Conservation (phyloP, 768 basidiomycete genomes). For the Glaciozyma martinii region DNA sequence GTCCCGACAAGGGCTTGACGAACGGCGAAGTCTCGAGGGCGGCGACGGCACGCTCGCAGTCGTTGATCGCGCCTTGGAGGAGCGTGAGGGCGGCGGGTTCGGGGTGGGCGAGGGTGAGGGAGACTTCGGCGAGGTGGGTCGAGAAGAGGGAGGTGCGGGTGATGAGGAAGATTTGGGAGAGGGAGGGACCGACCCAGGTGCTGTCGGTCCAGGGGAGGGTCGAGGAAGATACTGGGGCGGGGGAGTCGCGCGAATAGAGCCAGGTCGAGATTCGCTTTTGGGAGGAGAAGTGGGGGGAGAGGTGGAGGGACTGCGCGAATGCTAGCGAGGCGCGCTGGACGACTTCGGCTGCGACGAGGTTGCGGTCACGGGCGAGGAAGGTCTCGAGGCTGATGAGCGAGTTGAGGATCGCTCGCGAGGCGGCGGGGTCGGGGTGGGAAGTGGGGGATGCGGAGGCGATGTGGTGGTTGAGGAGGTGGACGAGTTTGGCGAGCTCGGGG, state of each 20-base stretch:
- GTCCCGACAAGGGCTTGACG: neutral
- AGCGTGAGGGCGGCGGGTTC: neutral
- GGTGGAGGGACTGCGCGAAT: slow-evolving; percentile 1
- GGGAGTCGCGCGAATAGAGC: neutral
- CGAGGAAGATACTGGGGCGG: neutral
- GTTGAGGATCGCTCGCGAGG: slow-evolving; percentile 19
- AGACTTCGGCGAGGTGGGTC: slow-evolving; percentile 24
- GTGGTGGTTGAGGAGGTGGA: slow-evolving; percentile 5
- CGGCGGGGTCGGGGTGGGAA: slow-evolving; percentile 7
- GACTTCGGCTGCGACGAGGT: slow-evolving; percentile 3
- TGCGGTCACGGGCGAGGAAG: slow-evolving; percentile 16
- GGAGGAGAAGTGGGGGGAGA: neutral
- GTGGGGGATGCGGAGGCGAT: neutral
- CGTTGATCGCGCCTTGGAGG: neutral
- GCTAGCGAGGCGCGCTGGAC: slow-evolving; percentile 13
- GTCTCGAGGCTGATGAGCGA: slow-evolving; percentile 28
- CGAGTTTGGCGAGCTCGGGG: neutral
- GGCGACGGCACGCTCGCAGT: neutral
- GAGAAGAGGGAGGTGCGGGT: slow-evolving; percentile 16
- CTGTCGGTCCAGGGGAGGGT: neutral
- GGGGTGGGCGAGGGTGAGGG: slow-evolving; percentile 7
- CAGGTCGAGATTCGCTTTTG: slow-evolving; percentile 1
- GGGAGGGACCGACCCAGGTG: neutral
- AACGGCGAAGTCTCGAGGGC: neutral
- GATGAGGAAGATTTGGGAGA: slow-evolving; percentile 1